Evolutionary conservation across 1,284 basidiomycete species (phyloP).

Genomic region (Ustanciosporium gigantosporum): DNA sequence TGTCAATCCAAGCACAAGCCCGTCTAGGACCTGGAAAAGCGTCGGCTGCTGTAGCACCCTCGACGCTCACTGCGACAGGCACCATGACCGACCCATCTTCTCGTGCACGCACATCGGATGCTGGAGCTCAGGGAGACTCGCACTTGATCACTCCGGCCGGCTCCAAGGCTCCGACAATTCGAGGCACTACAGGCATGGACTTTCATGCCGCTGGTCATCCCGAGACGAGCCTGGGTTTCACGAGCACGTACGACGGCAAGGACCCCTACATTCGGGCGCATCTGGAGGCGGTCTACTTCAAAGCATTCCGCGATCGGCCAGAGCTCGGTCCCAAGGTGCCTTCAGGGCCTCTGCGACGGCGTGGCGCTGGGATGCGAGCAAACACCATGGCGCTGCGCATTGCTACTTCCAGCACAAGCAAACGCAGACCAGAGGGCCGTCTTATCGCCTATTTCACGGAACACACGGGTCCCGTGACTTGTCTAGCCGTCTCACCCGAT

Average conservation of each 20-base stretch:
- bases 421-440: constrained; percentile 51
- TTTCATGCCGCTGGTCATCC: background rate
- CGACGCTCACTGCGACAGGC: constrained; percentile 30
- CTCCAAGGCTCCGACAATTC: constrained; percentile 26
- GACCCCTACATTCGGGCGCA: constrained; percentile 58
- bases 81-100: constrained; percentile 45
- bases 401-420: constrained; percentile 32
- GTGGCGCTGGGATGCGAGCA: constrained; percentile 6
- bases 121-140: constrained; percentile 15
- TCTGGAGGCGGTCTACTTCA: constrained; percentile 48
- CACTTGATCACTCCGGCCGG: constrained; percentile 27
- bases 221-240: constrained; percentile 15
- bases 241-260: constrained; percentile 53
- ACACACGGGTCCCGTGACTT: constrained; percentile 67
- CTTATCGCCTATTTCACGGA: constrained; percentile 63
- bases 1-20: constrained; percentile 25
- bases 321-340: constrained; percentile 32
- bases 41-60: constrained; percentile 34
- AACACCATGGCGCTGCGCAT: constrained; percentile 10
- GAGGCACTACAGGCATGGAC: constrained; percentile 3
- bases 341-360: constrained; percentile 14
- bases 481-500: constrained; percentile 85
- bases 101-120: constrained; percentile 19
- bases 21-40: constrained; percentile 43
- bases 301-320: constrained; percentile 42